Percentiles rank a stretch among this genome's conserved stretches.
Conservation (phyloP, 1,139 yeast genomes). For the Hansenula sp. region DNA sequence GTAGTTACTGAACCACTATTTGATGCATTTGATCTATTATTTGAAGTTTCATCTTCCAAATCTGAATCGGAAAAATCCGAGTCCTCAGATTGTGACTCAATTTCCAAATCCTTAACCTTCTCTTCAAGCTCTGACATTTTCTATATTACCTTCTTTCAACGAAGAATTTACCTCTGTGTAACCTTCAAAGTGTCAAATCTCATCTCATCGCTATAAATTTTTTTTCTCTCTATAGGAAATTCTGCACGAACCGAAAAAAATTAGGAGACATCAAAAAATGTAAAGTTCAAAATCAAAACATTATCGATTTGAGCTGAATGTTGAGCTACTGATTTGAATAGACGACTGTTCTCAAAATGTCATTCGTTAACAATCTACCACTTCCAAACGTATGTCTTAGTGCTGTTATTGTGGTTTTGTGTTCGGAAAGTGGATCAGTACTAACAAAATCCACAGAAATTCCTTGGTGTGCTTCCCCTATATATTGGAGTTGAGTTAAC, state of each 20-base stretch:
- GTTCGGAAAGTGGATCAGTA: no score
- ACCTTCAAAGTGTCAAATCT: no score
- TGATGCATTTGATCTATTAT: background rate
- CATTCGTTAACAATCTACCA: conserved; percentile 1
- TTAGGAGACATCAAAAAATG: background rate
- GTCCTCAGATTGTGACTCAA: conserved; percentile 9
- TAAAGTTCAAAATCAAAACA: no score
- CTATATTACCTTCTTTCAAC: background rate
- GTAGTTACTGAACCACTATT: conserved; percentile 1
- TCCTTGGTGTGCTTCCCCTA: conserved; percentile 65
- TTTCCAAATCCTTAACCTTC: background rate
- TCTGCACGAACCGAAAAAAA: background rate
- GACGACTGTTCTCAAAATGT: background rate
- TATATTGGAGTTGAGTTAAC: conserved; percentile 85
- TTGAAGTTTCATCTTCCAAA: conserved; percentile 16
- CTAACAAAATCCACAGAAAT: conserved; percentile 23
- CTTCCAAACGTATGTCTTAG: conserved; percentile 10
- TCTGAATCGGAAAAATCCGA: conserved; percentile 10
- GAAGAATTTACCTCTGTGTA: no score
- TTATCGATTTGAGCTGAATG: no score
- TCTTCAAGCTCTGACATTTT: conserved; percentile 8
- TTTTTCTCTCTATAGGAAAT: background rate
- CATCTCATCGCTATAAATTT: conserved; percentile 4
- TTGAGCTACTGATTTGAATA: no score
- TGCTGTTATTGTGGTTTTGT: no score